Percentiles rank a stretch among this genome's conserved stretches.
Evolutionary conservation across 2,329 filamentous ascomycete species (phyloP).

Genomic region (Pseudogymnoascus sp.): DNA sequence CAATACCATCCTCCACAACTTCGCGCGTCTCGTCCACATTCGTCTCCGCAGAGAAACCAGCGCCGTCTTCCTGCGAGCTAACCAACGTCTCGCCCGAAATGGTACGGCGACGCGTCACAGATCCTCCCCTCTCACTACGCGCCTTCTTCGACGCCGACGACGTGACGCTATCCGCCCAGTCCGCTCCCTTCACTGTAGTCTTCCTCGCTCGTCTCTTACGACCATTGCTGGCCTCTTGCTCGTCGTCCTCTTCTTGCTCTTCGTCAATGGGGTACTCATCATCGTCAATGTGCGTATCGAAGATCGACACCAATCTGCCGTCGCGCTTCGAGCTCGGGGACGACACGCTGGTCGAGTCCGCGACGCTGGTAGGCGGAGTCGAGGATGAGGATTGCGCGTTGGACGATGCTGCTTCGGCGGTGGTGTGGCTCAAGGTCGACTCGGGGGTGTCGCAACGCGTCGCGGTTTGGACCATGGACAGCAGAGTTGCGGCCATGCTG

Average conservation of each 20-base stretch:
- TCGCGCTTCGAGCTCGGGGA: constrained; percentile 34
- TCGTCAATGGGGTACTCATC: not conserved
- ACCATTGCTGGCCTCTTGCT: not conserved
- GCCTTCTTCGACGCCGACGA: not conserved
- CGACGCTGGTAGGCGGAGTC: constrained; percentile 60
- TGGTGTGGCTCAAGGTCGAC: constrained; percentile 23
- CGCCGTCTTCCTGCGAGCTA: constrained; percentile 25
- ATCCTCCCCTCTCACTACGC: constrained; percentile 3
- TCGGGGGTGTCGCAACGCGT: constrained; percentile 15
- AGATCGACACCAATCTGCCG: constrained; percentile 21
- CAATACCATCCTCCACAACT: constrained; percentile 34
- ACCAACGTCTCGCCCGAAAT: constrained; percentile 35
- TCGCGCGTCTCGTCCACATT: constrained; percentile 24
- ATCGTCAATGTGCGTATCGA: not conserved
- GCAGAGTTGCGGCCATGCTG: constrained; percentile 1
- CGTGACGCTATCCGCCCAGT: not conserved
- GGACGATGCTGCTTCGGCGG: constrained; percentile 22
- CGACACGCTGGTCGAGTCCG: constrained; percentile 52
- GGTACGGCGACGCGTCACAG: constrained; percentile 35
- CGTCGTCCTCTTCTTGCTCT: not conserved
- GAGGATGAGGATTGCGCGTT: constrained; percentile 34
- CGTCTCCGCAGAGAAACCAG: constrained; percentile 22
- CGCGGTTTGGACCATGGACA: not conserved
- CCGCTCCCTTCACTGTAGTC: constrained; percentile 38
- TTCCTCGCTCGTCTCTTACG: constrained; percentile 34